Evolutionary conservation across 1,284 basidiomycete species (phyloP).

Genomic region (Sanghuangporus sanghuang): DNA sequence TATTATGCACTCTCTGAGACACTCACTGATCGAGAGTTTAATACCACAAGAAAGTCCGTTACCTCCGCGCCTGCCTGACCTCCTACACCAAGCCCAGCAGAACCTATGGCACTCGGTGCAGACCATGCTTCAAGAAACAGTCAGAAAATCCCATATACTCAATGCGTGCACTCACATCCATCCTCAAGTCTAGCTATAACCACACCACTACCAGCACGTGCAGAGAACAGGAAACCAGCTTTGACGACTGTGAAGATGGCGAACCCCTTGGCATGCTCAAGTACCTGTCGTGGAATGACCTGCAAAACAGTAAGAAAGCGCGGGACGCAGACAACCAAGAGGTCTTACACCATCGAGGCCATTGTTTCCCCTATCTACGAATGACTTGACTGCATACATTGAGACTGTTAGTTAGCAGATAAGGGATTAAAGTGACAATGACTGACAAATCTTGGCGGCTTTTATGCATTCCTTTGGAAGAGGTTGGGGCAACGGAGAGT

Average conservation of each 20-base stretch:
- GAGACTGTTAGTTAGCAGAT: constrained; percentile 15
- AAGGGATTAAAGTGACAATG: background rate
- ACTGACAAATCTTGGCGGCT: constrained; percentile 69
- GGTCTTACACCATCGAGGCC: constrained; percentile 58
- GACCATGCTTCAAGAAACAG: constrained; percentile 69
- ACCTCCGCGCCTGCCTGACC: constrained; percentile 83
- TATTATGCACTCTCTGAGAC: background rate
- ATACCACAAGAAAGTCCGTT: constrained; percentile 92
- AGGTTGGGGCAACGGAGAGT: constrained; percentile 63
- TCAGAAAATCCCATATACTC: background rate
- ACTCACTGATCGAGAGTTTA: constrained; percentile 76
- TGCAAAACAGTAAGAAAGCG: constrained; percentile 19
- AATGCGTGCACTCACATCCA: constrained; percentile 57
- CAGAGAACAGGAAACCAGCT: constrained; percentile 73
- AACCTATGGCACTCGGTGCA: constrained; percentile 90
- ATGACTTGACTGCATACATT: constrained; percentile 54
- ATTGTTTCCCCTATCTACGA: constrained; percentile 66
- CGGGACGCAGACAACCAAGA: constrained; percentile 1
- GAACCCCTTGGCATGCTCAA: constrained; percentile 78
- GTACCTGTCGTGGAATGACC: constrained; percentile 62
- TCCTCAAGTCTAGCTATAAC: constrained; percentile 86
- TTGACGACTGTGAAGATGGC: constrained; percentile 81
- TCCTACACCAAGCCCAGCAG: constrained; percentile 90
- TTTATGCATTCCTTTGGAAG: constrained; percentile 71
- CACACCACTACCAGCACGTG: constrained; percentile 83